Percentiles rank a stretch among this genome's conserved stretches.
These are phyloP conservation scores for Exophiala lecanii-corni DNA, from an alignment of 2,329 filamentous ascomycete genomes.

Conservation along the genomic window DNA sequence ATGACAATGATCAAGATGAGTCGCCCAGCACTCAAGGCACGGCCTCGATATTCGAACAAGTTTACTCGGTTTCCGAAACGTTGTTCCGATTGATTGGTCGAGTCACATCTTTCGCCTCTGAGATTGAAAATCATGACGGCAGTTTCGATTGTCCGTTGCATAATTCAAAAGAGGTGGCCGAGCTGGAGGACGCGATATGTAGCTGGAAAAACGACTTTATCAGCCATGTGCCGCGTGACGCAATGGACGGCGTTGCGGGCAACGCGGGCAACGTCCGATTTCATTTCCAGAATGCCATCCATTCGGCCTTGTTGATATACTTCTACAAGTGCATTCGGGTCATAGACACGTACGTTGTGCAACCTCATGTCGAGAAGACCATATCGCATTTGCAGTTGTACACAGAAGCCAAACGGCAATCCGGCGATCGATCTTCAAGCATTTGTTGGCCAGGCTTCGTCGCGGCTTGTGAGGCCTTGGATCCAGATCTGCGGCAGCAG, in stretches of 20 bases:
- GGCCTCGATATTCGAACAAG: constrained; percentile 8
- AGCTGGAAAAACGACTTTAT: constrained; percentile 6
- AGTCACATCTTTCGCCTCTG: background rate
- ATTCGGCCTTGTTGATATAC: constrained; percentile 9
- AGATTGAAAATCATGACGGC: background rate
- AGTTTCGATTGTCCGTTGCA: background rate
- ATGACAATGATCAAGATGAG: background rate
- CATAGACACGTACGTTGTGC: constrained; percentile 1
- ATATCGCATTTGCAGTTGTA: background rate
- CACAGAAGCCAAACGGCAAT: constrained; percentile 1
- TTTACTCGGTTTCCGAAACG: constrained; percentile 5
- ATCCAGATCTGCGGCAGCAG: background rate
- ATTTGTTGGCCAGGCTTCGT: constrained; percentile 8
- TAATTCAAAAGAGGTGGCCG: constrained; percentile 1
- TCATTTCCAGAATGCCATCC: constrained; percentile 5
- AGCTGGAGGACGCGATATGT: constrained; percentile 5
- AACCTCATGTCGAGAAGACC: background rate
- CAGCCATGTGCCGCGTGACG: no score
- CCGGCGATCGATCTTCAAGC: constrained; percentile 1
- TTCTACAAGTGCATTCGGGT: constrained; percentile 5
- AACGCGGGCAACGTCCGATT: background rate
- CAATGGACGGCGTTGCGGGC: background rate
- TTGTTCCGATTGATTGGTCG: constrained; percentile 3
- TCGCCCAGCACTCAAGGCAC: background rate
- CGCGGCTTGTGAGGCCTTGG: constrained; percentile 4